Base-by-base conservation (phyloP, 129 eudicot genomes). In the Helianthus tuberosus region DNA sequence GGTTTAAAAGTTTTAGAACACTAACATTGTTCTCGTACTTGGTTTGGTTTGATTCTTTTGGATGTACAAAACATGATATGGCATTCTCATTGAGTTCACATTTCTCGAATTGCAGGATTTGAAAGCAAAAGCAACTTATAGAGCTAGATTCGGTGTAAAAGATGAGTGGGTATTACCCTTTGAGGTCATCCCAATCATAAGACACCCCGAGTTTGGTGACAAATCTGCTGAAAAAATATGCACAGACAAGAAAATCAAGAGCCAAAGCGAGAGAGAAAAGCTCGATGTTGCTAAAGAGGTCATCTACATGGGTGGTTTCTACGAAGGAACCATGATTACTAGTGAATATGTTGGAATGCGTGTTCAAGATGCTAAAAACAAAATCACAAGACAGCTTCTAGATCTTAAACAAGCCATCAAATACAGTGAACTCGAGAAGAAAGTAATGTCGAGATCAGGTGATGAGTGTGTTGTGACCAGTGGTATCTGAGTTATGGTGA, bases 391-490 rank as follows among this genome's bases (percentile, higher is more conserved):
- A 60, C 79, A 82, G 75, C 90, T 91, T 39, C 48, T 91, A 52
- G 96, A 89, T 75, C 53, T 17, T 38, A 86, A 76, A 38, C 85
- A 86, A 79, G 96, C 96, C 48, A 89, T 91, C 23, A 84, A 85
- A 10, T 91, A 91, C 70, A 89, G 96, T 58, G 97, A 91, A 73
- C 97, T 96, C 1, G 97, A 91, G 83, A 91, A 91, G 78, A 84
- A 83, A 71, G 97, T 89, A 39, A 89, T 89, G 87, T 91, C 97
- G 14, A 86, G 97, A 77, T 91, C 96, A 15, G 97, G 97, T 50
- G 97, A 91, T 44, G 97, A 91, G 66, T 91, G 97, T 77, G 97
- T 91, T 14, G 97, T 91, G 97, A 91, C 76, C 96, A 91, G 73
- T 91, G 97, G 97, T 91, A 86, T 75, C 43, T 91, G 65, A 89